Conservation (phyloP, 2,329 filamentous ascomycete genomes). For the Talaromyces verruculosus region DNA sequence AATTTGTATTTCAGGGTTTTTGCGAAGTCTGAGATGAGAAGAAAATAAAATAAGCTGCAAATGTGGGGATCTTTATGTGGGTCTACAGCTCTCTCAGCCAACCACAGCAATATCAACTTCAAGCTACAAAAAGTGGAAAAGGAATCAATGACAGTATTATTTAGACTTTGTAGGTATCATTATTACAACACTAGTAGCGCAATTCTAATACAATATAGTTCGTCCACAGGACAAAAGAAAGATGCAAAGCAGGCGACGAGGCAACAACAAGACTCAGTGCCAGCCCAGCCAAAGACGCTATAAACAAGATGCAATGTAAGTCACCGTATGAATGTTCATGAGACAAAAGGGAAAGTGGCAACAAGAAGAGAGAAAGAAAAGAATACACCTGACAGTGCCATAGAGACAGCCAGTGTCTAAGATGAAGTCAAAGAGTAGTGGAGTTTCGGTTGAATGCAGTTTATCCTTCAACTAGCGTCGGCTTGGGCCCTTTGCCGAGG, state of each 20-base stretch:
- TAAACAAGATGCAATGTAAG: slow-evolving; percentile 20
- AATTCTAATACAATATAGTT: slow-evolving; percentile 21
- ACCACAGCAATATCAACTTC: neutral
- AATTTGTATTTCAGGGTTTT: no score
- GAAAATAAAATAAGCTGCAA: slow-evolving; percentile 9
- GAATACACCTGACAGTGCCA: neutral
- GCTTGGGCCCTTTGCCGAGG: slow-evolving; percentile 73
- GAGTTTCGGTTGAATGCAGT: neutral
- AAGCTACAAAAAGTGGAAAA: neutral
- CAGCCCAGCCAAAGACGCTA: slow-evolving; percentile 20
- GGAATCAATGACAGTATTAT: neutral
- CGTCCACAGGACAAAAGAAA: slow-evolving; percentile 8
- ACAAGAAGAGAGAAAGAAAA: neutral
- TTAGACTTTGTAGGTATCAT: slow-evolving; percentile 3
- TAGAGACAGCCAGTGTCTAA: neutral
- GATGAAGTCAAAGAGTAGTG: slow-evolving; percentile 3
- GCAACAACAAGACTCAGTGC: slow-evolving; percentile 15
- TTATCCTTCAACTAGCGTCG: slow-evolving; percentile 74
- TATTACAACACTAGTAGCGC: slow-evolving; percentile 21
- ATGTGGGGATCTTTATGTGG: neutral
- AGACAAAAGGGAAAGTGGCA: neutral
- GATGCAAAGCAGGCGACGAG: slow-evolving; percentile 10
- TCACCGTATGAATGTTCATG: slow-evolving; percentile 17
- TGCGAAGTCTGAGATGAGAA: neutral
- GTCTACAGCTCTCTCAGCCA: neutral